phyloP scores from a whole-genome alignment of 2,329 filamentous ascomycete genomes.

The Penicillium carneum region DNA sequence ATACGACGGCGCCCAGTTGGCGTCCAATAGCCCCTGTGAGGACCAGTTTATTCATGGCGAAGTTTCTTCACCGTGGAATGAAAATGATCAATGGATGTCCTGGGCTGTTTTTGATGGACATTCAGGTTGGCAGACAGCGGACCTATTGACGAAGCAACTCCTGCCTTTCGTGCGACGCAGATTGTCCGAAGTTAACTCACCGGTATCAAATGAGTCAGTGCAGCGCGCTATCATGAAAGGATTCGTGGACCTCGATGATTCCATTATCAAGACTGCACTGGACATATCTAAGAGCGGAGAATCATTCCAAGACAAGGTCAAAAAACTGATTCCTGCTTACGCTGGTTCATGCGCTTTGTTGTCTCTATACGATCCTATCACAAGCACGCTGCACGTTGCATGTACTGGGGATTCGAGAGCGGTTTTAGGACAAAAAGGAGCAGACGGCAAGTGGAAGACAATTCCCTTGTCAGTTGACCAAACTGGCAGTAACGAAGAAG shows the following conservation, averaged over 20 bases:
- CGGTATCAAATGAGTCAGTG: slow-evolving; percentile 24
- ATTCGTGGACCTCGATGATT: slow-evolving; percentile 38
- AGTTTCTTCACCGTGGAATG: slow-evolving; percentile 34
- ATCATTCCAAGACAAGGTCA: slow-evolving; percentile 34
- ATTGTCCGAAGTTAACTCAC: slow-evolving; percentile 24
- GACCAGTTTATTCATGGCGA: slow-evolving; percentile 39
- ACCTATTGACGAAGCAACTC: slow-evolving; percentile 35
- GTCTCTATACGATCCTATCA: slow-evolving; percentile 65
- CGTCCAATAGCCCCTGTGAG: slow-evolving; percentile 50
- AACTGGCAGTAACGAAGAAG: slow-evolving; percentile 67
- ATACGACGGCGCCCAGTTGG: slow-evolving; percentile 41
- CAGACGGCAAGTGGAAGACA: slow-evolving; percentile 58
- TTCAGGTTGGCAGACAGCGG: slow-evolving; percentile 38
- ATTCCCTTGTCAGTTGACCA: slow-evolving; percentile 69
- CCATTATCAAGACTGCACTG: slow-evolving; percentile 35
- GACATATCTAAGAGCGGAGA: slow-evolving; percentile 26
- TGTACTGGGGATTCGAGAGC: slow-evolving; percentile 73
- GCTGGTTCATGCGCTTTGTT: slow-evolving; percentile 70
- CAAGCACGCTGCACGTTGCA: slow-evolving; percentile 66
- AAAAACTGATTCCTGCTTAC: slow-evolving; percentile 41
- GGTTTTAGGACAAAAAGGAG: slow-evolving; percentile 60
- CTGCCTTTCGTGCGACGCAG: slow-evolving; percentile 32
- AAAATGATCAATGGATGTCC: slow-evolving; percentile 39
- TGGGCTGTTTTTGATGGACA: slow-evolving; percentile 56
- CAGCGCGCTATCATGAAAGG: slow-evolving; percentile 35